Conservation (phyloP, 805 yeast genomes). For the Kuraishia ogatae region DNA sequence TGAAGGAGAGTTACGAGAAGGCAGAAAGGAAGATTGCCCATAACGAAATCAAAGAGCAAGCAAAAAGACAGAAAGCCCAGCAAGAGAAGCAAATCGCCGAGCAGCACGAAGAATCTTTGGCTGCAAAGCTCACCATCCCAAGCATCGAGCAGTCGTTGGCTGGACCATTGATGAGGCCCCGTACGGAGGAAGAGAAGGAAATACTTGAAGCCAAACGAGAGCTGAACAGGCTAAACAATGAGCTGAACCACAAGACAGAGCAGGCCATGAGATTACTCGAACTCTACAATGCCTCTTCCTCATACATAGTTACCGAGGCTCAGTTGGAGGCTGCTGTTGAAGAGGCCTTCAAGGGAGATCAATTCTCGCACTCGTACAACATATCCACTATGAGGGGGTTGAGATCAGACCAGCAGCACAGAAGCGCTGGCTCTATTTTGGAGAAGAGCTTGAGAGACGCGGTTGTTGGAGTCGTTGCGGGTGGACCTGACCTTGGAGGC, state of each 20-base stretch:
- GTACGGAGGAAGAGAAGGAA: constrained; percentile 64
- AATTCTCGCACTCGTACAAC: constrained; percentile 22
- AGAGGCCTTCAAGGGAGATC: constrained; percentile 34
- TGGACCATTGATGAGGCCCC: constrained; percentile 63
- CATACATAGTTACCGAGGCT: constrained; percentile 66
- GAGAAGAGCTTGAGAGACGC: constrained; percentile 18
- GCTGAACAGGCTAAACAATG: constrained; percentile 53
- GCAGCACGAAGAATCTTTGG: constrained; percentile 35
- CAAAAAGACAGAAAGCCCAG: constrained; percentile 14
- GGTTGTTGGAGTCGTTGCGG: constrained; percentile 14
- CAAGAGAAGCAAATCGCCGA: constrained; percentile 21
- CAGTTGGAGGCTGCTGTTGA: constrained; percentile 51
- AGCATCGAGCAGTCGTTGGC: constrained; percentile 59
- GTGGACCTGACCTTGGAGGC: constrained; percentile 22
- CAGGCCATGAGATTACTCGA: constrained; percentile 53
- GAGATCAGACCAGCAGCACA: background rate
- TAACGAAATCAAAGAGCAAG: constrained; percentile 23
- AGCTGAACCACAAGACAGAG: constrained; percentile 41
- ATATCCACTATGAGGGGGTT: constrained; percentile 1
- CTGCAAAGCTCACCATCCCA: constrained; percentile 66
- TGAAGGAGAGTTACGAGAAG: constrained; percentile 45
- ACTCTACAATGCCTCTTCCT: constrained; percentile 61
- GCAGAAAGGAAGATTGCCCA: constrained; percentile 27
- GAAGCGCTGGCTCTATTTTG: constrained; percentile 11
- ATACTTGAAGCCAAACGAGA: constrained; percentile 49